These are phyloP conservation scores for Cystobasidium sp. DNA, from an alignment of 1,284 basidiomycete genomes.

Conservation along the genomic window DNA sequence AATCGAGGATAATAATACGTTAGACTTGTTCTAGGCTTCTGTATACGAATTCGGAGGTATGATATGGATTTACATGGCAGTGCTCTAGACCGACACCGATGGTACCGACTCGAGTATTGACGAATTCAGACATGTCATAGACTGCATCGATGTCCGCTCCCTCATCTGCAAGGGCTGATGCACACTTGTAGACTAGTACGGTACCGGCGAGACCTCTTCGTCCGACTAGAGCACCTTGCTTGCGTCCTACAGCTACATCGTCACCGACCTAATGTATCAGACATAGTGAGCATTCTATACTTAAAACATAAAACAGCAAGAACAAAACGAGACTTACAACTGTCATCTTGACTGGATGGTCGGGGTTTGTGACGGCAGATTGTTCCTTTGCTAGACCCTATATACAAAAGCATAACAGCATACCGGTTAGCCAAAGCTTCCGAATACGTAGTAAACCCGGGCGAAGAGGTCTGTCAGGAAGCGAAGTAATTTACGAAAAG, in stretches of 20 bases:
- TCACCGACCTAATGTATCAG: constrained; percentile 61
- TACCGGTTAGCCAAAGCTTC: constrained; percentile 58
- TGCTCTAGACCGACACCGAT: constrained; percentile 91
- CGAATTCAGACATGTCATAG: constrained; percentile 69
- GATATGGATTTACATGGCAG: constrained; percentile 68
- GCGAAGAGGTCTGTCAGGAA: background rate
- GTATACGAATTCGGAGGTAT: background rate
- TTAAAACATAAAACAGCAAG: background rate
- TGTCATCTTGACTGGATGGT: constrained; percentile 74
- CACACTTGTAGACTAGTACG: constrained; percentile 85
- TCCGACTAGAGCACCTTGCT: constrained; percentile 72
- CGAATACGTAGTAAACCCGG: background rate
- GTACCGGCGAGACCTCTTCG: constrained; percentile 72
- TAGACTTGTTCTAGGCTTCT: background rate
- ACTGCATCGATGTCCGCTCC: constrained; percentile 77
- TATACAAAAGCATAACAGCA: too few species aligned
- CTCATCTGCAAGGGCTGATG: constrained; percentile 66
- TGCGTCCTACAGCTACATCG: constrained; percentile 82
- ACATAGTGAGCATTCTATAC: constrained; percentile 1
- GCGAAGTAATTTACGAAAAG: constrained; percentile 17
- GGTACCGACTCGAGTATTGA: constrained; percentile 69
- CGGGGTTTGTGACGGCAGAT: constrained; percentile 71
- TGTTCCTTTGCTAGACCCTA: constrained; percentile 80
- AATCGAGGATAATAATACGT: background rate
- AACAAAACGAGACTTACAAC: constrained; percentile 65